These are phyloP conservation scores for Puya raimondii DNA, from an alignment of 176 grass and related monocot species.

Conservation along the genomic window DNA sequence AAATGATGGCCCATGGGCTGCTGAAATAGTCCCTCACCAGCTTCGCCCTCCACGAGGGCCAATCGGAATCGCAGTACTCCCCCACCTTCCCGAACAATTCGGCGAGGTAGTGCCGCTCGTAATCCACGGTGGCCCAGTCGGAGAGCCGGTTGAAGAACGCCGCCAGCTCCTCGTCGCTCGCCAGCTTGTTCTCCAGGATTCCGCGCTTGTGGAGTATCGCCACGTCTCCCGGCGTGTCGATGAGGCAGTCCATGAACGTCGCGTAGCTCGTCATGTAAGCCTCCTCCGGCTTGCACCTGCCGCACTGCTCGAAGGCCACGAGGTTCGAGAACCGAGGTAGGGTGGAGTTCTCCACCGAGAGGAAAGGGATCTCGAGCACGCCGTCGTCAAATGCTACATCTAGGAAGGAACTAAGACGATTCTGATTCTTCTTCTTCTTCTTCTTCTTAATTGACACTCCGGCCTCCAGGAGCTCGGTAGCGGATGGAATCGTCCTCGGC, in stretches of 20 bases:
- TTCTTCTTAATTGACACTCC: constrained; percentile 15
- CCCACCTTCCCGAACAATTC: neutral
- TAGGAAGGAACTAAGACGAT: neutral
- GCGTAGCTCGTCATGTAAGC: constrained; percentile 1
- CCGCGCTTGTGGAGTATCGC: neutral
- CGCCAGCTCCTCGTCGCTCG: neutral
- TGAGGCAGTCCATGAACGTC: neutral
- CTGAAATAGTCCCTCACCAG: constrained; percentile 15
- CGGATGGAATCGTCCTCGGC: constrained; percentile 19
- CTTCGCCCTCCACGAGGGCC: neutral
- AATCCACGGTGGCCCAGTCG: no score
- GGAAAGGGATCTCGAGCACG: neutral
- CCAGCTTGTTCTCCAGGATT: neutral
- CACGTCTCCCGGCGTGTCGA: constrained; percentile 1
- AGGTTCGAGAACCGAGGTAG: neutral
- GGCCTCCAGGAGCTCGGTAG: constrained; percentile 24
- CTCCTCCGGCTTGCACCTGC: no score
- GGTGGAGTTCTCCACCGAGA: neutral
- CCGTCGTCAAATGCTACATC: neutral
- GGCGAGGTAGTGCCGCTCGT: neutral
- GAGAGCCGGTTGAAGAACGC: constrained; percentile 13
- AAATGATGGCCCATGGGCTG: constrained; percentile 16
- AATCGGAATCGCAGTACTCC: neutral
- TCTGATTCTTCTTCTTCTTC: neutral
- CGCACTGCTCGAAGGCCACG: constrained; percentile 2